Base-by-base conservation (phyloP, 768 basidiomycete genomes). In the Hypsizygus marmoreus region DNA sequence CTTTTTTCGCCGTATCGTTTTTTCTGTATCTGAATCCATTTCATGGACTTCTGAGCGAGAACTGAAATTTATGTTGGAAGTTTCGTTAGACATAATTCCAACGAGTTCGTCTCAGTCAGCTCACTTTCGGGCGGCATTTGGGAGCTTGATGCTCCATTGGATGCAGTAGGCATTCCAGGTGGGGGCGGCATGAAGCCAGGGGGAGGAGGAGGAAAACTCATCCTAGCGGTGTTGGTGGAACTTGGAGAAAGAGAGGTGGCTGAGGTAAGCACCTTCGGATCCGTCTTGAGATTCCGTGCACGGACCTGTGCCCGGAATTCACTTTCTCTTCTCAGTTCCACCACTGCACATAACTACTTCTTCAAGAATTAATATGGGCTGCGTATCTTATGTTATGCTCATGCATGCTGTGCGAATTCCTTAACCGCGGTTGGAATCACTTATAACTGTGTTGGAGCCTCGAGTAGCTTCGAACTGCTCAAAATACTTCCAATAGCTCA, bases 11-110 rank as follows among this genome's bases (percentile, higher is more conserved):
- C 92, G 54, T 92, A 97, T 49, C 93, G 79, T 69, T 87, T 93
- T 70, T 77, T 85, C 72, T 95, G 93, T 85, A 93, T 88, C 58
- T 91, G 87, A 44, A 89, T 73, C 93, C 93, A 98, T 76, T 98
- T 98, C 72, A 92, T 86, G 28, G 91, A 86, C 74, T 98, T 99
- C 68, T 89, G 85, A 26, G 85, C 82, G 57, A 98, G 78, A 51
- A 87, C 82, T 75, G 28, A 12, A 47, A n/a, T n/a, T n/a, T 17
- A 20, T 33, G n/a, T 39, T 48, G 42, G 49, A 41, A 47, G 49
- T 50, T 42, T 36, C 45, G 47, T 20, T 45, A 17, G 33, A 55
- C 36, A 53, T 56, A 12, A 33, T 58, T 52, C 53, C 52, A 45
- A 47, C 37, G 41, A 47, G 46, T 32, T 16, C n/a, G 16, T 22